Base-by-base conservation (phyloP, 306 rosid species). In the Aeschynomene evenia region DNA sequence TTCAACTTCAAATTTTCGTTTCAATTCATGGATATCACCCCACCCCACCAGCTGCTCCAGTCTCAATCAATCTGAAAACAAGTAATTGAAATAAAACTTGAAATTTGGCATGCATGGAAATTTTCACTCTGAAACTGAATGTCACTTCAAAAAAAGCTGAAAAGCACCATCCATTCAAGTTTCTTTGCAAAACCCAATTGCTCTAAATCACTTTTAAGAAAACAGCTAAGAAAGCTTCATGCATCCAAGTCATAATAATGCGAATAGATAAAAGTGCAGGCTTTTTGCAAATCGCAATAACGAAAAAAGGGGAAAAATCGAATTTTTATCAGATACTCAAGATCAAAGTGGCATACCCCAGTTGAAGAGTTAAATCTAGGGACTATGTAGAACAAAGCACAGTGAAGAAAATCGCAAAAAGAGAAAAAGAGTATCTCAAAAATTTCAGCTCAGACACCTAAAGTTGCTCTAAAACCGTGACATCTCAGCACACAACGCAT, bases 371-470 rank as follows among this genome's bases (percentile, higher is more conserved):
- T 28, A 60, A 71, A 65, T 51, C 60, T 16, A 71, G 19, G 63
- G 13, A 53, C 4, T 21, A 22, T 1, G 46, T 7, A 61, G 53
- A 74, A 64, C 19, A 56, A 58, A 70, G 42, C 48, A 20, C 9
- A 33, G 63, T 40, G 15, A 64, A 57, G 2, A 64, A n/a, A 80
- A 63, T 12, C 20, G 57, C 48, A 0, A 39, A 63, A 57, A 40
- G 42, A 60, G 23, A 28, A 65, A 71, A 46, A 39, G 51, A 71
- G 62, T 11, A 52, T 50, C 43, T 51, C n/a, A 3, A 29, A n/a
- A 74, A 37, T 19, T 59, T 46, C 19, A 70, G 58, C 45, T 75
- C 21, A 49, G 72, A 63, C n/a, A 12, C 69, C 69, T n/a, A 74
- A 62, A 61, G 64, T 67, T 23, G 65, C 19, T 18, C 24, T 23